Evolutionary conservation across 2,329 filamentous ascomycete species (phyloP).

Genomic region (Xylogone sp.): DNA sequence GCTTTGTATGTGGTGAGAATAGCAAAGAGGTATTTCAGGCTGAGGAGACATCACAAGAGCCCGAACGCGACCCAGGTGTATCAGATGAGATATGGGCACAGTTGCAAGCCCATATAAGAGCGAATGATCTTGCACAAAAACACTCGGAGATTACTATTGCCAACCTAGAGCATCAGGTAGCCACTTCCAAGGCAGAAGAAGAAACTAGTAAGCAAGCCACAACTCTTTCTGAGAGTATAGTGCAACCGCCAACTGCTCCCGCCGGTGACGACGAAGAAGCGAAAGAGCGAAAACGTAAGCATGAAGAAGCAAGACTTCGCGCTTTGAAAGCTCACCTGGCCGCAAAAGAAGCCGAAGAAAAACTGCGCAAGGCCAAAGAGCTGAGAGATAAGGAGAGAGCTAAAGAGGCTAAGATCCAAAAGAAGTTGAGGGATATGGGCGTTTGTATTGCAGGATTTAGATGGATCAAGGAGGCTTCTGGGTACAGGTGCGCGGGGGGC

Average conservation of each 20-base stretch:
- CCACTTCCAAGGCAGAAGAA: too few species aligned
- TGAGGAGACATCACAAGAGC: too few species aligned
- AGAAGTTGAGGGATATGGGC: slow-evolving; percentile 49
- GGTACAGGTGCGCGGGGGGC: slow-evolving; percentile 62
- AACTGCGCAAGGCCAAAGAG: slow-evolving; percentile 20
- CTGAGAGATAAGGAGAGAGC: slow-evolving; percentile 34
- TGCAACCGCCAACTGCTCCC: too few species aligned
- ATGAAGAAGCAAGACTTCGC: slow-evolving; percentile 9
- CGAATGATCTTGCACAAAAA: too few species aligned
- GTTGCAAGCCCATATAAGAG: slow-evolving; percentile 37
- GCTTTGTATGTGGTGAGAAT: too few species aligned
- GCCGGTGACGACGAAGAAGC: too few species aligned
- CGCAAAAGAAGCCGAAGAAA: too few species aligned
- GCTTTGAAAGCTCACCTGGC: not conserved
- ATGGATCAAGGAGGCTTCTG: slow-evolving; percentile 57
- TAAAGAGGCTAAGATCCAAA: slow-evolving; percentile 37
- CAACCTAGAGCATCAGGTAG: not conserved
- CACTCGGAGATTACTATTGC: slow-evolving; percentile 7
- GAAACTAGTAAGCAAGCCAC: too few species aligned
- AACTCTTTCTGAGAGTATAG: too few species aligned
- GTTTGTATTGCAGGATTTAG: slow-evolving; percentile 50
- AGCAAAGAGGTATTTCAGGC: too few species aligned
- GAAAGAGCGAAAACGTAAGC: too few species aligned
- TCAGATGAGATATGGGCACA: slow-evolving; percentile 59
- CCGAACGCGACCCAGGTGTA: slow-evolving; percentile 56